Base-by-base conservation (phyloP, 179 eudicot species). In the Actinidia chinensis region DNA sequence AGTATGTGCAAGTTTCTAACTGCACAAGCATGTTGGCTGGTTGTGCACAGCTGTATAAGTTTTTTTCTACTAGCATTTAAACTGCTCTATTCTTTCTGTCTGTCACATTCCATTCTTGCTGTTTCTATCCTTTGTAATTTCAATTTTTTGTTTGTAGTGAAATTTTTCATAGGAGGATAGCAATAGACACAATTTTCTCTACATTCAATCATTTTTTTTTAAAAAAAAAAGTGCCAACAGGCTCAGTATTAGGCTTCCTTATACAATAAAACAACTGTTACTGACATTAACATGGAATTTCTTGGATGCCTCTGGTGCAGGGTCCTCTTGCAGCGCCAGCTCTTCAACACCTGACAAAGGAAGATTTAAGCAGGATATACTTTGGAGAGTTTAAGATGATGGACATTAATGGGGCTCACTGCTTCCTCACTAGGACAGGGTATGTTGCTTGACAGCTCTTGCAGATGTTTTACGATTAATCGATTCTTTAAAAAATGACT, bases 381-480 rank as follows among this genome's bases (percentile, higher is more conserved):
- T 95, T 95, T 76, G 97, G 97, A 75, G 86, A 86, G 64, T 95
- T 95, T 76, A 77, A 80, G 71, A 83, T 84, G 55, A 44, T 90
- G 74, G 95, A 95, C 42, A 88, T 95, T 82, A 88, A 89, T 86
- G 99, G 99, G 5, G 80, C 78, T 52, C 83, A 81, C 68, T 95
- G 99, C 86, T 95, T 86, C 82, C 91, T 95, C 68, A 95, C 99
- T 28, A 88, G 99, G 81, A 95, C 99, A 25, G 99, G 99, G 99
- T 95, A 90, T 66, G 85, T 64, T 75, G 28, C 69, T 10, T 44
- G 10, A 13, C 43, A 22, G 48, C 70, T 71, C n/a, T 25, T 17
- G 18, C 56, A 36, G 56, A 36, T 77, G 42, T 14, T 76, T 40
- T n/a, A 46, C 1, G 18, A 28, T 28, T 28, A 28, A 54, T 36